Percentiles rank a stretch among this genome's conserved stretches.
These are phyloP conservation scores for Scedosporium apiospermum DNA, from an alignment of 2,329 filamentous ascomycete genomes.

Conservation along the genomic window DNA sequence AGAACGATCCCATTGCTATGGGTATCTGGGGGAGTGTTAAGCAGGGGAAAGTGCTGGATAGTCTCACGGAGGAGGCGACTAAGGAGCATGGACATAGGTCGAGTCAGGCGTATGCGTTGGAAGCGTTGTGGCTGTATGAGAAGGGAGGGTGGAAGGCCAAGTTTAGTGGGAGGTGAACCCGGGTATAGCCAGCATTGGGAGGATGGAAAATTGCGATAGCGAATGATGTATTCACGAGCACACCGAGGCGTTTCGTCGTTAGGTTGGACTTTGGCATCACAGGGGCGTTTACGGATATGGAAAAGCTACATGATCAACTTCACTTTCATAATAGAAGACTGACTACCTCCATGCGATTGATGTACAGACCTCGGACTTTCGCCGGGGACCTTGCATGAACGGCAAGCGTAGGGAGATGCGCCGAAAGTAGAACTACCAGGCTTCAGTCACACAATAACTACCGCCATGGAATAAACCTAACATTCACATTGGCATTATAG, in stretches of 20 bases:
- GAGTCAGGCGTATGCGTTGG: constrained; percentile 73
- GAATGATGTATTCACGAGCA: neutral
- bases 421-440: no score
- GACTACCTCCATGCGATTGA: no score
- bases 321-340: no score
- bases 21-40: constrained; percentile 79
- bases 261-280: neutral
- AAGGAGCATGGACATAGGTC: constrained; percentile 64
- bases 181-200: constrained; percentile 3
- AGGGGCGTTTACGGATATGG: neutral
- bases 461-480: no score
- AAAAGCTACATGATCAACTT: no score
- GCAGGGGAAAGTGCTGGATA: constrained; percentile 66
- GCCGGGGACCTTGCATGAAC: no score
- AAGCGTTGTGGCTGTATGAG: constrained; percentile 78
- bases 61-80: constrained; percentile 66
- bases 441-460: no score
- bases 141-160: constrained; percentile 62
- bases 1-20: constrained; percentile 53
- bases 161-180: constrained; percentile 40
- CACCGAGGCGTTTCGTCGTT: no score
- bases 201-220: neutral
- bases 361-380: no score
- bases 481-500: no score
- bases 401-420: no score